Conservation (phyloP, 768 basidiomycete species). For the Mycena metata region DNA sequence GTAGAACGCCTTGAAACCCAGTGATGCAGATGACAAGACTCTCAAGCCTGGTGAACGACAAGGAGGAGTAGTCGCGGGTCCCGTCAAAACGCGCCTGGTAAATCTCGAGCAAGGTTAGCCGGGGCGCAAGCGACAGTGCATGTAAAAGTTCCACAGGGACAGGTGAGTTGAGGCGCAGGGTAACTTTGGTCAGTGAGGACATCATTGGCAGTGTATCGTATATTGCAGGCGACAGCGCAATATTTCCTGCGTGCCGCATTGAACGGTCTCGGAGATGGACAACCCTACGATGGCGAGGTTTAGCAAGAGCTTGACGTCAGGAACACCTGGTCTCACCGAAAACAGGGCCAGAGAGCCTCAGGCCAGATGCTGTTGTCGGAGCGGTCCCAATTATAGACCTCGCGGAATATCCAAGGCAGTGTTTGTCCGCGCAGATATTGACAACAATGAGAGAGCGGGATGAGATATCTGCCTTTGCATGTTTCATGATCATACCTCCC, state of each 20-base stretch:
- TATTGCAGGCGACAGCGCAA: background rate
- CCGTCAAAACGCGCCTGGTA: conserved; percentile 3
- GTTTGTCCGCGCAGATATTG: conserved; percentile 12
- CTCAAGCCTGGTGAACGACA: background rate
- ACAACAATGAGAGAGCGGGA: conserved; percentile 12
- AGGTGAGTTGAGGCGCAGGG: background rate
- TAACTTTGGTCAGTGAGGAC: background rate
- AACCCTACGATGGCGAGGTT: background rate
- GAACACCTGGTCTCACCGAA: background rate
- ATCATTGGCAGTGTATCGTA: conserved; percentile 1
- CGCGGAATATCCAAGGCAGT: conserved; percentile 26
- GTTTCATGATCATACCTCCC: conserved; percentile 10
- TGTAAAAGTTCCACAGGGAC: background rate
- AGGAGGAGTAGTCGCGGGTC: background rate
- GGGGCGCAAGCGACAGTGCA: background rate
- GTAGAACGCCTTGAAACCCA: conserved; percentile 4
- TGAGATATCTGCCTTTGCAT: conserved; percentile 5
- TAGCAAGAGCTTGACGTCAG: background rate
- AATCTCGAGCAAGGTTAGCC: conserved; percentile 4
- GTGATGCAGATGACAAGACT: background rate
- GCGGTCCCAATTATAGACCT: conserved; percentile 23
- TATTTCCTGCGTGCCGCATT: background rate
- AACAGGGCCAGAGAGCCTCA: conserved; percentile 11
- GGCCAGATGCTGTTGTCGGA: conserved; percentile 17
- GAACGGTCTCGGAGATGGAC: conserved; percentile 17